phyloP scores from a whole-genome alignment of 2,329 filamentous ascomycete genomes.

The Epichloe aotearoae region DNA sequence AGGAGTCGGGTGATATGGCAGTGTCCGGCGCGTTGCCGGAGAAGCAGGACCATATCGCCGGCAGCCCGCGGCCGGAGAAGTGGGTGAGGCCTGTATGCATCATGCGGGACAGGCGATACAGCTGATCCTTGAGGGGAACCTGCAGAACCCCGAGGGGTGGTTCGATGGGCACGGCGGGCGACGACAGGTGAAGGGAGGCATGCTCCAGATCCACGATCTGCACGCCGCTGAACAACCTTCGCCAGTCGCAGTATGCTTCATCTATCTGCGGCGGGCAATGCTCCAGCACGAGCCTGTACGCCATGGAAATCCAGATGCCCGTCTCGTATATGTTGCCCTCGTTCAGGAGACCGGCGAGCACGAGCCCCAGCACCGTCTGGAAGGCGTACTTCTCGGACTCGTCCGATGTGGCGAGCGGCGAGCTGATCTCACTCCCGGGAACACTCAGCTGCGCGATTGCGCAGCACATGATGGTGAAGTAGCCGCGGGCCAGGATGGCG shows the following conservation, averaged over 20 bases:
- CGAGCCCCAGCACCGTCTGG: slow-evolving; percentile 27
- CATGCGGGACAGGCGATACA: slow-evolving; percentile 28
- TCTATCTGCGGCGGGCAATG: slow-evolving; percentile 25
- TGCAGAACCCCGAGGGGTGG: slow-evolving; percentile 24
- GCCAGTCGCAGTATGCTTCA: slow-evolving; percentile 26
- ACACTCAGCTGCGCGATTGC: slow-evolving; percentile 28
- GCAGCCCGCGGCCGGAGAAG: slow-evolving; percentile 27
- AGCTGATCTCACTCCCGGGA: slow-evolving; percentile 17
- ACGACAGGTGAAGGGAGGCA: slow-evolving; percentile 26
- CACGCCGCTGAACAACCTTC: slow-evolving; percentile 23
- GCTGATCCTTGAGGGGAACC: slow-evolving; percentile 24
- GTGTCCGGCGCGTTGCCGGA: slow-evolving; percentile 11
- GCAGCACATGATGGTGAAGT: slow-evolving; percentile 23
- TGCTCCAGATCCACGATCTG: slow-evolving; percentile 32
- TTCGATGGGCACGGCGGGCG: slow-evolving; percentile 26
- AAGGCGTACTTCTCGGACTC: slow-evolving; percentile 26
- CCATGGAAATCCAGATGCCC: slow-evolving; percentile 30
- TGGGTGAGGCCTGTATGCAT: slow-evolving; percentile 30
- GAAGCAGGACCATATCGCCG: slow-evolving; percentile 30
- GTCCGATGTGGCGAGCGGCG: slow-evolving; percentile 11
- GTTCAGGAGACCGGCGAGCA: slow-evolving; percentile 26
- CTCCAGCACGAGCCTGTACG: slow-evolving; percentile 27
- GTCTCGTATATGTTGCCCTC: slow-evolving; percentile 29
- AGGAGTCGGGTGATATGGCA: slow-evolving; percentile 13
- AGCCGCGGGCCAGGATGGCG: slow-evolving; percentile 23